Percentiles rank a stretch among this genome's conserved stretches.
phyloP scores from a whole-genome alignment of 495 filamentous ascomycete genomes.

The Xylona heveae region DNA sequence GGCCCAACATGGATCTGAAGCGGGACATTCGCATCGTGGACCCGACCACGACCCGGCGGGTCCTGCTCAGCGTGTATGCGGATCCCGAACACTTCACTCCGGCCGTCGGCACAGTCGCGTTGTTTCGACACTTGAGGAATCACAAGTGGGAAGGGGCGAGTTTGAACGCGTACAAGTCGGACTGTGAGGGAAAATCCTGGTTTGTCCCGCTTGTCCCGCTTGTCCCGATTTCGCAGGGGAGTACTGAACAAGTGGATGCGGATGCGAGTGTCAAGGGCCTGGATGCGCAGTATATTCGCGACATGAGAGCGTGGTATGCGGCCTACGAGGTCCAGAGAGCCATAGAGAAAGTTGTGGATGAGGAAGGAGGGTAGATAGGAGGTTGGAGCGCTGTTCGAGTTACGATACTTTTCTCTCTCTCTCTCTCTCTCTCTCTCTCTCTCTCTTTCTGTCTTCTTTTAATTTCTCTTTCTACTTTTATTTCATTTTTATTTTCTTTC shows the following conservation, averaged over 20 bases:
- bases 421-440: constrained; percentile 3
- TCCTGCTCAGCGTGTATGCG: constrained; percentile 10
- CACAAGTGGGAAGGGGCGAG: constrained; percentile 8
- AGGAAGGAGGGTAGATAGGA: constrained; percentile 1
- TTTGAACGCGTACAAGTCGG: constrained; percentile 9
- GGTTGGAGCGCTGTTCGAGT: constrained; percentile 8
- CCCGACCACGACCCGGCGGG: constrained; percentile 7
- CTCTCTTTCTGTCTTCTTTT: constrained; percentile 5
- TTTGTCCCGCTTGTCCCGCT: too few species aligned
- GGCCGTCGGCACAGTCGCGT: constrained; percentile 8
- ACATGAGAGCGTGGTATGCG: too few species aligned
- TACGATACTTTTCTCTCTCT: constrained; percentile 14
- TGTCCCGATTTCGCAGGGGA: too few species aligned
- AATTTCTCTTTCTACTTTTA: constrained; percentile 5
- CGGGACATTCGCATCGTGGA: constrained; percentile 12
- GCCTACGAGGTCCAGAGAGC: neutral
- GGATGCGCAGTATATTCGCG: too few species aligned
- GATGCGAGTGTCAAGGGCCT: too few species aligned
- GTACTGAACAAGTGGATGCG: too few species aligned
- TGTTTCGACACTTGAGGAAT: constrained; percentile 10
- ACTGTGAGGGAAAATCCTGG: constrained; percentile 10
- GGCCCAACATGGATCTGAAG: constrained; percentile 5
- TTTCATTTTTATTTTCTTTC: constrained; percentile 6
- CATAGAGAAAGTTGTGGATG: neutral
- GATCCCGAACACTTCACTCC: constrained; percentile 9